These are phyloP conservation scores for Gracilaria vermiculophylla DNA, from an alignment of 23 red algal species.

Conservation along the genomic window DNA sequence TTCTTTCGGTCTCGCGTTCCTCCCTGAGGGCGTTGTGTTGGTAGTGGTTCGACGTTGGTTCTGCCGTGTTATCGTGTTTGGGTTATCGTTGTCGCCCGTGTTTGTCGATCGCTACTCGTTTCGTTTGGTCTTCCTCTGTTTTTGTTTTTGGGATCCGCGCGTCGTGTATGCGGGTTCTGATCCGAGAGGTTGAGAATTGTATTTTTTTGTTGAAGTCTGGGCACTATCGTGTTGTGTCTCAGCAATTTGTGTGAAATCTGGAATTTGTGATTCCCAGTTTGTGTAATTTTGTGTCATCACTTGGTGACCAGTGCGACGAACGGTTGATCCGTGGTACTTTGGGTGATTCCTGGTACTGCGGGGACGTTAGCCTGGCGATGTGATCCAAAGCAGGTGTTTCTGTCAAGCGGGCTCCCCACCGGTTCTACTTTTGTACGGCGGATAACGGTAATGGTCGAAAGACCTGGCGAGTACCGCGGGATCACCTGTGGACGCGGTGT, in stretches of 20 bases:
- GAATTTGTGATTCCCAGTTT: too few relatives aligned
- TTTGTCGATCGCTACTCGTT: conserved; percentile 28
- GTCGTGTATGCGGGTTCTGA: conserved; percentile 27
- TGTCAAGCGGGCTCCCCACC: conserved; percentile 18
- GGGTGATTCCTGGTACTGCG: not conserved
- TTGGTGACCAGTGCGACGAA: not conserved
- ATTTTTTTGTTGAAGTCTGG: conserved; percentile 6
- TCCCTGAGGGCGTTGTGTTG: conserved; percentile 42
- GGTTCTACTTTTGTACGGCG: conserved; percentile 4
- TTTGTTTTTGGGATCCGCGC: not conserved
- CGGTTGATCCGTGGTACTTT: conserved; percentile 8
- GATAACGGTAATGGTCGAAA: not conserved
- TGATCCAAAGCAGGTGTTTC: not conserved
- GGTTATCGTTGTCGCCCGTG: not conserved
- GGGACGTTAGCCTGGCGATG: conserved; percentile 6
- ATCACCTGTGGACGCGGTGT: not conserved
- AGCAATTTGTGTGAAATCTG: not conserved
- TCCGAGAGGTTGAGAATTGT: conserved; percentile 12
- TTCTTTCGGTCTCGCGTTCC: conserved; percentile 10
- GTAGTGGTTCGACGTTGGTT: conserved; percentile 21
- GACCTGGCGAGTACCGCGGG: not conserved
- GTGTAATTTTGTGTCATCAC: not conserved
- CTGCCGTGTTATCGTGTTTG: conserved; percentile 34
- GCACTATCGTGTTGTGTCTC: not conserved
- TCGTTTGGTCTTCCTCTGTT: conserved; percentile 9